Evolutionary conservation across 2,329 filamentous ascomycete genomes (phyloP).

Genomic region (Talaromyces sp.): DNA sequence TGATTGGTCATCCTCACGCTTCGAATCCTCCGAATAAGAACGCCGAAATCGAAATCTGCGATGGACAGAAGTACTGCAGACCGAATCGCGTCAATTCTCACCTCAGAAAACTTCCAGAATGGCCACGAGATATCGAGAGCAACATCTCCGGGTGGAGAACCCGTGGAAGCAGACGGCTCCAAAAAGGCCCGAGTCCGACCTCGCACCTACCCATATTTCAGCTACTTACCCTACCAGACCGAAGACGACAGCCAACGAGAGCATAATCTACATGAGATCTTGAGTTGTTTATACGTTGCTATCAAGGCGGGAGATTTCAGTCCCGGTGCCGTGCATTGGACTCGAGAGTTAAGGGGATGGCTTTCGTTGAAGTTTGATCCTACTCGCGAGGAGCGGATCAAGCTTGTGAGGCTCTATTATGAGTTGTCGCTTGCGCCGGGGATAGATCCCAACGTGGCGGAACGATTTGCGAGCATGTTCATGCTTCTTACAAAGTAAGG

Average conservation of each 20-base stretch:
- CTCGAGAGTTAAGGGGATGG: conserved; percentile 92
- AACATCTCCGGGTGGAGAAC: conserved; percentile 69
- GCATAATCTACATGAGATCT: conserved; percentile 75
- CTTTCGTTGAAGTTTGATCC: conserved; percentile 96
- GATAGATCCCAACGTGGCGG: conserved; percentile 73
- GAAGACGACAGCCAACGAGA: conserved; percentile 77
- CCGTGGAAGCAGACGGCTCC: conserved; percentile 47
- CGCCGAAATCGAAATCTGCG: conserved; percentile 20
- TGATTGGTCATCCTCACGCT: conserved; percentile 7
- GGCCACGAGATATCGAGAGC: conserved; percentile 74
- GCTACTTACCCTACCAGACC: conserved; percentile 80
- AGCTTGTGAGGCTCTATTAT: conserved; percentile 87
- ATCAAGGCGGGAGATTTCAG: conserved; percentile 91
- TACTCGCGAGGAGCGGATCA: conserved; percentile 74
- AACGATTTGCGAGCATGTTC: conserved; percentile 96
- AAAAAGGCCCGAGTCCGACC: conserved; percentile 68
- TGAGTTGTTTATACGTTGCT: conserved; percentile 90
- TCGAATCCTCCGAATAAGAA: neutral
- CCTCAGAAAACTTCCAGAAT: conserved; percentile 38
- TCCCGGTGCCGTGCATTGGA: conserved; percentile 93
- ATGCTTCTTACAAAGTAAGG: conserved; percentile 86
- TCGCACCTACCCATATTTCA: conserved; percentile 89
- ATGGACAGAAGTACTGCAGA: conserved; percentile 35
- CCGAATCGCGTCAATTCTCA: conserved; percentile 28
- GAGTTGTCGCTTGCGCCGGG: conserved; percentile 88